Conservation (phyloP, 345 rosid genomes). For the Salix brachista region DNA sequence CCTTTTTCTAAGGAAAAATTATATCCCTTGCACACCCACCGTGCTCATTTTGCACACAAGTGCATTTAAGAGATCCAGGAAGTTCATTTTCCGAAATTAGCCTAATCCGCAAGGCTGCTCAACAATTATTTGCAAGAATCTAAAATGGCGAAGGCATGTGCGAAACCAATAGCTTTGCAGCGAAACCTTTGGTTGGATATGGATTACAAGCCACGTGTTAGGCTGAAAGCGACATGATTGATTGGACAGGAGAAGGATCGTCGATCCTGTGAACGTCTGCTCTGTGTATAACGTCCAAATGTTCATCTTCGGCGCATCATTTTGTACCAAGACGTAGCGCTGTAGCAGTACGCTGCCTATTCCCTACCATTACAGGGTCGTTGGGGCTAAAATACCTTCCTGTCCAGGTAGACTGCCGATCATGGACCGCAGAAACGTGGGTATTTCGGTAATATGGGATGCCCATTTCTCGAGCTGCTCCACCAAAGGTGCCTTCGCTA, state of each 20-base stretch:
- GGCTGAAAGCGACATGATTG: neutral
- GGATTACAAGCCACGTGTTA: no score
- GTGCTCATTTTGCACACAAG: neutral
- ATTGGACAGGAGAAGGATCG: neutral
- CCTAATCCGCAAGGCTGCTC: neutral
- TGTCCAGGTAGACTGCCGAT: neutral
- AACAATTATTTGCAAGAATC: neutral
- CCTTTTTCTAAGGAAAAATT: neutral
- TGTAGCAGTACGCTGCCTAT: neutral
- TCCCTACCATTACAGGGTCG: neutral
- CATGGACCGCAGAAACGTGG: neutral
- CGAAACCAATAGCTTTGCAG: neutral
- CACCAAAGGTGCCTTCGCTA: neutral
- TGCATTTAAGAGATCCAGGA: neutral
- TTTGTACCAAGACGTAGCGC: neutral
- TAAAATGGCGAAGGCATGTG: neutral
- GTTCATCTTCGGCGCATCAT: neutral
- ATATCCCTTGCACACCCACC: neutral
- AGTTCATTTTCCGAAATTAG: neutral
- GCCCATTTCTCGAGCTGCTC: neutral
- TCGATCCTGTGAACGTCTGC: neutral
- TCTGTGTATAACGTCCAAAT: neutral
- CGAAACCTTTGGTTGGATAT: no score
- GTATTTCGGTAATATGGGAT: slow-evolving; percentile 5
- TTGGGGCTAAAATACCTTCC: neutral